Base-by-base conservation (phyloP, 2,329 filamentous ascomycete species). In the Mycosphaerella sp. region DNA sequence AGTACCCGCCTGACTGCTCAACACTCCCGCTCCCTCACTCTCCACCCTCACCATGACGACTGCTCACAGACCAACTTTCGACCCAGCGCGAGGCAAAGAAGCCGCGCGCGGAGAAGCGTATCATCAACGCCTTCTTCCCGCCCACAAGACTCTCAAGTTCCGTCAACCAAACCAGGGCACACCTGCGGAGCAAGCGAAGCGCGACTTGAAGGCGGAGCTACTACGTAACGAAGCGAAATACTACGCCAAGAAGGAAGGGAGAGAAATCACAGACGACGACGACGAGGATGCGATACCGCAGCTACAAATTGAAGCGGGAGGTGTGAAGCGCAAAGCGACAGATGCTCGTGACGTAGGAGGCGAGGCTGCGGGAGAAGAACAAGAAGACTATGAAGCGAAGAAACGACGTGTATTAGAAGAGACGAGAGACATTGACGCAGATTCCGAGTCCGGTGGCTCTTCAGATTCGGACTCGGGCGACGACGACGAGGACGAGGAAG, bases 11-110 rank as follows among this genome's bases (percentile, higher is more conserved):
- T 29, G 4, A 29, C 26, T 29, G 26, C 26, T 29, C 26, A 29
- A 29, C 26, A 4, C 26, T 29, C 26, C 26, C 26, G 6, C 26
- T 29, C 21, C 36, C 52, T 39, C n/a, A 23, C 40, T 45, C 9
- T 6, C n/a, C 26, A 38, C 29, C 17, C 59, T 67, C 54, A 73
- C 59, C 11, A 78, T 78, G 76, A 73, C 70, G 38, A 74, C 73
- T 73, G 83, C 83, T 54, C 83, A 85, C 70, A 87, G 93, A 75
- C 93, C 93, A 53, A 98, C 93, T 0, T 98, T 98, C 69, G 93
- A 98, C 71, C 93, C 93, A 61, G 91, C 92, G 41, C 84, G 86
- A 69, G 93, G 93, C 70, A 96, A 96, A 78, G 93, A 98, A 74
- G 89, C 91, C 66, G 86, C 90, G 56, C 86, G 90, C 66, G 93